Conservation (phyloP, 331 rosid species). For the Phaseolus coccineus region DNA sequence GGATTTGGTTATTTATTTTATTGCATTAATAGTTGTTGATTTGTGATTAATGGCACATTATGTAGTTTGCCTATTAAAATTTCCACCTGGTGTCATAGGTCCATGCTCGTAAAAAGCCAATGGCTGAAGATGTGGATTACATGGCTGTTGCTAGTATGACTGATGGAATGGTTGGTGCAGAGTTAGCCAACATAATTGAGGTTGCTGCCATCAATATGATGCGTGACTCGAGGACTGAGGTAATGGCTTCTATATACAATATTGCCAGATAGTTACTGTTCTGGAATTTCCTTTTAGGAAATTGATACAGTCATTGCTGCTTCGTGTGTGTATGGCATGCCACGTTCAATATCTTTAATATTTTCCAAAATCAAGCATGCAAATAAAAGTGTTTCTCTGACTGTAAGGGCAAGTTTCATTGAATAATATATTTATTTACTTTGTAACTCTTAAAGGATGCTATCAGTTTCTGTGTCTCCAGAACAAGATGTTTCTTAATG, state of each 20-base stretch:
- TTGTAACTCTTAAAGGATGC: slow-evolving; percentile 13
- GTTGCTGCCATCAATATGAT: slow-evolving; percentile 99
- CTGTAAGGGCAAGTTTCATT: slow-evolving; percentile 4
- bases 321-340: slow-evolving; percentile 17
- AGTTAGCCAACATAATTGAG: slow-evolving; percentile 95
- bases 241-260: slow-evolving; percentile 37
- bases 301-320: slow-evolving; percentile 3
- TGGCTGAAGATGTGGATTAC: slow-evolving; percentile 94
- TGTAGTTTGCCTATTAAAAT: slow-evolving; percentile 24
- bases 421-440: slow-evolving; percentile 15
- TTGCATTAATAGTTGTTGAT: slow-evolving; percentile 29
- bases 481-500: slow-evolving; percentile 16
- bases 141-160: slow-evolving; percentile 92
- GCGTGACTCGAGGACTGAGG: slow-evolving; percentile 95
- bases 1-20: slow-evolving; percentile 20
- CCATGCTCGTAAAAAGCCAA: slow-evolving; percentile 96
- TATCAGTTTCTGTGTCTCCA: slow-evolving; percentile 3
- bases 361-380: slow-evolving; percentile 19
- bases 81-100: slow-evolving; percentile 60
- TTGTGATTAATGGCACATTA: slow-evolving; percentile 22
- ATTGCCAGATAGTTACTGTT: slow-evolving; percentile 30
- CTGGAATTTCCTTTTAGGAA: slow-evolving; percentile 24
- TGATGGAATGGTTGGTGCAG: slow-evolving; percentile 99
- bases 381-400: slow-evolving; percentile 22
- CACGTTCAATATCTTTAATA: background rate